Base-by-base conservation (phyloP, 805 yeast genomes). In the Grigorovia jiainica region DNA sequence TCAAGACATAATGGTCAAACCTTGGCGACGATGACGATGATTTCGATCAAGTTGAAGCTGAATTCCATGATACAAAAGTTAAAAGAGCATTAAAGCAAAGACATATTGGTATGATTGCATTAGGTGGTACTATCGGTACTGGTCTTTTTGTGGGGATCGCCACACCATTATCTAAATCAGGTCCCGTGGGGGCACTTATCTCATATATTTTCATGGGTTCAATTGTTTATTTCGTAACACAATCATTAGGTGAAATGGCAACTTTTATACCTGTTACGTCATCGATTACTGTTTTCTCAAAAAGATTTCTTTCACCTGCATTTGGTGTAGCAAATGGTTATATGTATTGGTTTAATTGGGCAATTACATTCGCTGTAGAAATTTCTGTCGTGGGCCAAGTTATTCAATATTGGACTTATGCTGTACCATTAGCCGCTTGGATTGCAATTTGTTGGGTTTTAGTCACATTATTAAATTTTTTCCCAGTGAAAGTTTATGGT, bases 41-140 rank as follows among this genome's bases (percentile, higher is more conserved):
- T 10, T 47, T 41, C 13, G 47, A 64, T 21, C 55, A 49, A 8
- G 46, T 30, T n/a, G 30, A 36, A 19, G 61, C 62, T 16, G 59
- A 58, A 20, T 49, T 55, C 29, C 61, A 56, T 13, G 65, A 65
- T 36, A 58, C 64, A 17, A 70, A 73, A 49, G 78, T 75, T 41
- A 72, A 72, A 50, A 66, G 85, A 57, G 72, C 68, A 29, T 65
- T 80, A 46, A 76, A 76, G 51, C 73, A 79, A 18, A 66, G 86
- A 53, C 84, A 78, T 49, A 73, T 79, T 30, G 71, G 81, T 24
- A 78, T 80, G 84, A 75, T 79, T 53, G 83, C 85, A 37, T 65
- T 79, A 20, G 87, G 86, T 45, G 86, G 86, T 46, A 77, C 85
- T 30, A 79, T 80, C 49, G 86, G 85, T 51, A 79, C 85, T 1